Evolutionary conservation across 2,329 filamentous ascomycete genomes (phyloP).

Genomic region (Exophiala alcalophila): DNA sequence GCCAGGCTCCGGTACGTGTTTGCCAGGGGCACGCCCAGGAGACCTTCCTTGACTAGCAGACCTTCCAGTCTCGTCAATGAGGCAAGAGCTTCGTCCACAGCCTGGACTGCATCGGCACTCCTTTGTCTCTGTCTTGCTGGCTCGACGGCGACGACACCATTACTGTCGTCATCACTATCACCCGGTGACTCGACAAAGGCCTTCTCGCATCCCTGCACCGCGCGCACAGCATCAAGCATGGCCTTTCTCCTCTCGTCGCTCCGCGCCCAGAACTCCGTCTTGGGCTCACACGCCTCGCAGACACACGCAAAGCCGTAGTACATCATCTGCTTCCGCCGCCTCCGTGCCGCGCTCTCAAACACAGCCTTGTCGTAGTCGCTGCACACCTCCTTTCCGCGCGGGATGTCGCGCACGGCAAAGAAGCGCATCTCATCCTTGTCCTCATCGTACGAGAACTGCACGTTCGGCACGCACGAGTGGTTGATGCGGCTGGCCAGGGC

Average conservation of each 20-base stretch:
- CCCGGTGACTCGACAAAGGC: conserved; percentile 1
- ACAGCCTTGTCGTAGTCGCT: conserved; percentile 27
- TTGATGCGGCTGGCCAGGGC: conserved; percentile 25
- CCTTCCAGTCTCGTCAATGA: conserved; percentile 16
- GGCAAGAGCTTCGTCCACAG: conserved; percentile 7
- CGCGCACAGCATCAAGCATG: conserved; percentile 21
- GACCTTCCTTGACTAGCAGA: conserved; percentile 25
- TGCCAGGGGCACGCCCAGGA: conserved; percentile 21
- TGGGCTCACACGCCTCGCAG: conserved; percentile 27
- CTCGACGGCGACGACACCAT: neutral
- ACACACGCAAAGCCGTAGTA: conserved; percentile 28
- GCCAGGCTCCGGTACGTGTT: conserved; percentile 26
- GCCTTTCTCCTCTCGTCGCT: conserved; percentile 26
- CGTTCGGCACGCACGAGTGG: conserved; percentile 28
- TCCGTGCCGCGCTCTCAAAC: conserved; percentile 8
- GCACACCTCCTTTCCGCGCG: conserved; percentile 25
- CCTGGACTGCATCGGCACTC: neutral
- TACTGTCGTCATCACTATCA: neutral
- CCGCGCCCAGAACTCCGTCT: conserved; percentile 24
- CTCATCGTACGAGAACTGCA: conserved; percentile 26
- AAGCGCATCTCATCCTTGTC: conserved; percentile 21
- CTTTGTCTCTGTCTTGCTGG: too few relatives aligned
- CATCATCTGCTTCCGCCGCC: conserved; percentile 22
- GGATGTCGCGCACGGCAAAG: conserved; percentile 25
- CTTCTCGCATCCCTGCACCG: conserved; percentile 19